Percentiles rank a stretch among this genome's conserved stretches.
Evolutionary conservation across 768 basidiomycete genomes (phyloP).

Genomic region (Agaricus subrufescens): DNA sequence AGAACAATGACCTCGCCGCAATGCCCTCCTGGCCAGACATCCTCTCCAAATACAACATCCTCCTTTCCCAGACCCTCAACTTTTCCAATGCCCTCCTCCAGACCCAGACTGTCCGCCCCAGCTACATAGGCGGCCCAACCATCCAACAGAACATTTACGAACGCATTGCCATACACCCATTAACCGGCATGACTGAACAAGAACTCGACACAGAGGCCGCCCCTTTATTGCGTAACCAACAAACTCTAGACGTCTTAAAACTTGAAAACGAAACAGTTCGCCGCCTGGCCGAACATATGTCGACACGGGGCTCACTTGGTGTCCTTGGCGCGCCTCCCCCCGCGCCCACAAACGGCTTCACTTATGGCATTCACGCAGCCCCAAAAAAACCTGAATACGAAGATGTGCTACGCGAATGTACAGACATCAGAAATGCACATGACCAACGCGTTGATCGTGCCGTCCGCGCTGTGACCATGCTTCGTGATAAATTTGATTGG

Average conservation of each 20-base stretch:
- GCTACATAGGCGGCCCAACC: constrained; percentile 4
- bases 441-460: constrained; percentile 76
- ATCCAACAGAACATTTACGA: constrained; percentile 47
- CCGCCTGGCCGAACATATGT: constrained; percentile 63
- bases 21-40: constrained; percentile 88
- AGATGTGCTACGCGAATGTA: constrained; percentile 64
- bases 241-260: constrained; percentile 70
- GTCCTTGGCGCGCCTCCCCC: constrained; percentile 37
- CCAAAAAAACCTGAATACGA: constrained; percentile 47
- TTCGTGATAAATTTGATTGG: constrained; percentile 80
- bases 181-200: constrained; percentile 48
- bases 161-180: constrained; percentile 66
- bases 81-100: constrained; percentile 61
- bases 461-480: constrained; percentile 71
- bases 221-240: constrained; percentile 72
- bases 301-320: constrained; percentile 49
- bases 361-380: constrained; percentile 10
- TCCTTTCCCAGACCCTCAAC: constrained; percentile 78
- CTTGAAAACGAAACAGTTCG: constrained; percentile 71
- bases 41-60: constrained; percentile 78
- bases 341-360: constrained; percentile 12
- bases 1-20: constrained; percentile 47
- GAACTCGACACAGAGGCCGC: constrained; percentile 73
- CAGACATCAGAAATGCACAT: constrained; percentile 62
- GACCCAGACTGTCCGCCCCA: constrained; percentile 6